Conservation (phyloP, 164 flowering plant genomes). For the Berberis vulgaris region DNA sequence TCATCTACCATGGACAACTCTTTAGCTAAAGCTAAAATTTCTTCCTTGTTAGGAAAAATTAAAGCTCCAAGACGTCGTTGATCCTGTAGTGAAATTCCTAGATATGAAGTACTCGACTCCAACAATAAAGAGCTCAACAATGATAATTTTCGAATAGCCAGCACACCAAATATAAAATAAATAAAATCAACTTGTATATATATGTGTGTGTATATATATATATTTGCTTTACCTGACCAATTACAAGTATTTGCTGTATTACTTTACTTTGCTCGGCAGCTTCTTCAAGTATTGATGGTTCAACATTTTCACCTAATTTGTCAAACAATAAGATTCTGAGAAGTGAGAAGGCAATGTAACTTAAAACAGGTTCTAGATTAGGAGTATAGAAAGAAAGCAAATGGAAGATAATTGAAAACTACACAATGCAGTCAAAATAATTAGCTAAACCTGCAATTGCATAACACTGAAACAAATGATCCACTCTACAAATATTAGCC, state of each 20-base stretch:
- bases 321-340: background rate
- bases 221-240: constrained; percentile 66
- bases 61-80: constrained; percentile 89
- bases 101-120: background rate
- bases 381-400: background rate
- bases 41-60: constrained; percentile 83
- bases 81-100: constrained; percentile 39
- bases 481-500: background rate
- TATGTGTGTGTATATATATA: background rate
- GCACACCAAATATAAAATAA: too few relatives aligned
- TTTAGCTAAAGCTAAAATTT: constrained; percentile 41
- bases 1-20: constrained; percentile 28
- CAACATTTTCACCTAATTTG: constrained; percentile 83
- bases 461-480: background rate
- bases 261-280: constrained; percentile 74
- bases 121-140: background rate
- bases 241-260: constrained; percentile 82
- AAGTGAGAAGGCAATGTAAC: background rate
- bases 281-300: constrained; percentile 80
- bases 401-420: background rate
- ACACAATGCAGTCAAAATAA: too few relatives aligned
- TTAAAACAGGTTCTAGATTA: background rate
- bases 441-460: background rate
- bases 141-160: too few relatives aligned
- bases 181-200: background rate